phyloP scores from a whole-genome alignment of 2,329 filamentous ascomycete species.

The Beauveria brongniartii region DNA sequence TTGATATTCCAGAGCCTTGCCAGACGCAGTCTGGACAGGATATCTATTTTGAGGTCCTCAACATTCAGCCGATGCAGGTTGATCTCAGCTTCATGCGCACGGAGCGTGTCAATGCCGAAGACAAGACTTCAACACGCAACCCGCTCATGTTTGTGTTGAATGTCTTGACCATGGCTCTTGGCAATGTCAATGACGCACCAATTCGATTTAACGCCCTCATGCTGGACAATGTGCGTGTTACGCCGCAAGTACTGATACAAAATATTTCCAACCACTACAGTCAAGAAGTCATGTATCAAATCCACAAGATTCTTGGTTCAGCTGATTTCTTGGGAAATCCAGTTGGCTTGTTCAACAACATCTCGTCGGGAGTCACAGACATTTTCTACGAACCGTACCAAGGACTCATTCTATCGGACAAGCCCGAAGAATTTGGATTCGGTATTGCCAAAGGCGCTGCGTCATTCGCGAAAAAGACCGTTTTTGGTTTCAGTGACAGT shows the following conservation, averaged over 20 bases:
- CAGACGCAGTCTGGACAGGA: constrained; percentile 80
- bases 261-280: constrained; percentile 94
- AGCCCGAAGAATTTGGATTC: constrained; percentile 87
- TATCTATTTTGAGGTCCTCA: constrained; percentile 95
- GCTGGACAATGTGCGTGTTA: constrained; percentile 90
- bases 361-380: constrained; percentile 92
- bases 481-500: constrained; percentile 94
- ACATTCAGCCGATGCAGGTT: constrained; percentile 96
- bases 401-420: constrained; percentile 90
- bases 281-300: constrained; percentile 89
- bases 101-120: constrained; percentile 91
- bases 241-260: constrained; percentile 71
- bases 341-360: constrained; percentile 95
- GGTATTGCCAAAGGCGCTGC: constrained; percentile 95
- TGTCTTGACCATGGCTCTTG: constrained; percentile 97
- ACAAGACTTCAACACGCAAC: constrained; percentile 82
- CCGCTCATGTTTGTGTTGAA: constrained; percentile 99
- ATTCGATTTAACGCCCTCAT: constrained; percentile 89
- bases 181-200: constrained; percentile 96
- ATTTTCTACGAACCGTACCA: constrained; percentile 99
- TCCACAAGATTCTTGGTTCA: constrained; percentile 94
- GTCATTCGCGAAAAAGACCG: constrained; percentile 96
- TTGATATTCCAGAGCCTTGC: constrained; percentile 88
- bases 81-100: constrained; percentile 96
- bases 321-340: constrained; percentile 97